phyloP scores from a whole-genome alignment of 495 filamentous ascomycete species.

The Rusavskia elegans region DNA sequence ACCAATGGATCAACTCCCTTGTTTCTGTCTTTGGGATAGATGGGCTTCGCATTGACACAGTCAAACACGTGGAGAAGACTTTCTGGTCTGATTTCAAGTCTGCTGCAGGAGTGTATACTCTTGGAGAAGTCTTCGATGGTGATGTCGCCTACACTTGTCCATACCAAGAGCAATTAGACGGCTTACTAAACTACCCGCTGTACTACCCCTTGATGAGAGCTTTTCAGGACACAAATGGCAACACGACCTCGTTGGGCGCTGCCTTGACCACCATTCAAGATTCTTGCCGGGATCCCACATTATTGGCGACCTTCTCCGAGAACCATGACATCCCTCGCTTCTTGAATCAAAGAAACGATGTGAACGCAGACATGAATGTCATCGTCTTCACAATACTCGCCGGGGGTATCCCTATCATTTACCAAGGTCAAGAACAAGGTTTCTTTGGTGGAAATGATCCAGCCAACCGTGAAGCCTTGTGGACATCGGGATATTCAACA shows the following conservation, averaged over 20 bases:
- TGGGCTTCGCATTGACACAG: constrained; percentile 63
- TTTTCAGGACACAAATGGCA: constrained; percentile 44
- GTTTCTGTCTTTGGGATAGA: constrained; percentile 61
- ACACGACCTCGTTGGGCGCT: constrained; percentile 40
- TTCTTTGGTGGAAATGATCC: constrained; percentile 43
- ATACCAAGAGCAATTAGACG: constrained; percentile 45
- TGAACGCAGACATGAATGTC: constrained; percentile 46
- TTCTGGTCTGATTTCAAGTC: constrained; percentile 51
- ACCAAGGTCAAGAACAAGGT: constrained; percentile 61
- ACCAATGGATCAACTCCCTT: constrained; percentile 48
- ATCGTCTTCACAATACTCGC: constrained; percentile 56
- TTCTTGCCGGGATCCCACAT: constrained; percentile 40
- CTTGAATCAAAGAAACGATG: constrained; percentile 33
- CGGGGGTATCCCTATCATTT: constrained; percentile 52
- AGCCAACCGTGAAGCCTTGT: constrained; percentile 58
- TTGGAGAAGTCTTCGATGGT: constrained; percentile 55
- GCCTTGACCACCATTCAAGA: constrained; percentile 40
- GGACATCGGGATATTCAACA: constrained; percentile 49
- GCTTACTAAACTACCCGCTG: constrained; percentile 56
- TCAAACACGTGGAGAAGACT: constrained; percentile 50
- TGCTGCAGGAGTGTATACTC: constrained; percentile 53
- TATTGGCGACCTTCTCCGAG: constrained; percentile 60
- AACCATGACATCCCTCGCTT: constrained; percentile 68
- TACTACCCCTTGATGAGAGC: constrained; percentile 48
- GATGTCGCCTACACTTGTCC: constrained; percentile 42